phyloP scores from a whole-genome alignment of 2,329 filamentous ascomycete genomes.

The Fusarium veterinarium region DNA sequence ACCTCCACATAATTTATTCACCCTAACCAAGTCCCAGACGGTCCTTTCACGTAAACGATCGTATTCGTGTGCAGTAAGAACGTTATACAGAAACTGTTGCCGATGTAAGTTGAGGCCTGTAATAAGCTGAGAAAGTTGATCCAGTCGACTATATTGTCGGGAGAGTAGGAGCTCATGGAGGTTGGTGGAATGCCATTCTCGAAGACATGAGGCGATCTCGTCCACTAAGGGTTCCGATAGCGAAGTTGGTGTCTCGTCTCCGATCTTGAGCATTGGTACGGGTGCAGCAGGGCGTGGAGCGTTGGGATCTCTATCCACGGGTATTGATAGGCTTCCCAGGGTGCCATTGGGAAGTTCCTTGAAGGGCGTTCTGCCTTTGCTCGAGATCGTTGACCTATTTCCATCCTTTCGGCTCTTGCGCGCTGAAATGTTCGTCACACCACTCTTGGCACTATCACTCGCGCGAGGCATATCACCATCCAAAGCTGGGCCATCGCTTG shows the following conservation, averaged over 20 bases:
- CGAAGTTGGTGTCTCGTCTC: slow-evolving; percentile 94
- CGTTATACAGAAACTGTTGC: slow-evolving; percentile 92
- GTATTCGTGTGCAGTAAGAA: slow-evolving; percentile 89
- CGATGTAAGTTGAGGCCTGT: slow-evolving; percentile 85
- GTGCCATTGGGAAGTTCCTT: slow-evolving; percentile 55
- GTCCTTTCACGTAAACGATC: slow-evolving; percentile 84
- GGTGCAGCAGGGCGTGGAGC: slow-evolving; percentile 86
- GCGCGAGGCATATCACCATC: slow-evolving; percentile 47
- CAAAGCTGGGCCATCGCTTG: slow-evolving; percentile 49
- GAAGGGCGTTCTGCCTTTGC: slow-evolving; percentile 47
- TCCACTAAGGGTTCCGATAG: slow-evolving; percentile 91
- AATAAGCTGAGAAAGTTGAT: slow-evolving; percentile 84
- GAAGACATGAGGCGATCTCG: slow-evolving; percentile 94
- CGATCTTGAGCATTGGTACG: slow-evolving; percentile 96
- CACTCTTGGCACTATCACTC: slow-evolving; percentile 66
- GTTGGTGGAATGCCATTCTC: slow-evolving; percentile 98
- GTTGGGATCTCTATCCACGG: slow-evolving; percentile 70
- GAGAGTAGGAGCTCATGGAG: slow-evolving; percentile 90
- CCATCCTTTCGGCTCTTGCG: slow-evolving; percentile 53
- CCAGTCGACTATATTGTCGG: slow-evolving; percentile 82
- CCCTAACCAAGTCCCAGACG: slow-evolving; percentile 93
- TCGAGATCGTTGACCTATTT: slow-evolving; percentile 40
- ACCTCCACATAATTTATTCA: slow-evolving; percentile 93
- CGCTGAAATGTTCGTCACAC: slow-evolving; percentile 54
- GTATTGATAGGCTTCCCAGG: slow-evolving; percentile 58